Evolutionary conservation across 495 filamentous ascomycete genomes (phyloP), one percentile per base, ranked within the genome.

Genomic region (Podospora pseudocomata): DNA sequence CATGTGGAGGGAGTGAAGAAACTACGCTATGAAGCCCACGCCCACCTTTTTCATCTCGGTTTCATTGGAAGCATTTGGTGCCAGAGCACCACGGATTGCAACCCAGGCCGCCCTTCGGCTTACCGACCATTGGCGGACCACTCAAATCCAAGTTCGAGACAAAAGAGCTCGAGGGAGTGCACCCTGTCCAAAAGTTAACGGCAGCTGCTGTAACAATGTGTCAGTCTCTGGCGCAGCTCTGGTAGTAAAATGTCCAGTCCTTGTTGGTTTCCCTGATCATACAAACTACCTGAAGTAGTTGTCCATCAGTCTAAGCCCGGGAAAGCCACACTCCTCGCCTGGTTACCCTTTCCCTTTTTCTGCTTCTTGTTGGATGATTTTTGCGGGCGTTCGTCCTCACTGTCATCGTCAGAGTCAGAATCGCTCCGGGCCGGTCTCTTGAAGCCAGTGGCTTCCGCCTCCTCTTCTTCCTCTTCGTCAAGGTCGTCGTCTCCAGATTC

Each of bases 341-440:
- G 68, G 16, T 54, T 74, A 6, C 72, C 71, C 74, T 86, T 86
- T 49, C 80, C 82, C 54, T 83, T 82, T 67, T 79, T 80, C 68
- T 72, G 72, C 70, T 79, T 83, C 75, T 82, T 82, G 72, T 77
- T 75, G 59, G 72, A 62, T 65, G 78, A 65, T 60, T 67, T 55
- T 66, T 80, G 80, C 63, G 79, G 81, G 64, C 80, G 82, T 66
- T 80, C 81, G 32, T 80, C 83, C 63, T 85, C 75, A 63, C 73
- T 71, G 71, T 82, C 73, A 5, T 71, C 66, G 19, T 79, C 80
- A 5, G 75, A 80, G 13, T 79, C 75, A 39, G 78, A 78, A 65
- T 80, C 79, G 23, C 76, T 79, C 28, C 78, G 79, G 2, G 78
- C 80, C n/a, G 79, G 70, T 59, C 75, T 73, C 68, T 81, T 83